These are phyloP conservation scores for Suillus discolor DNA, from an alignment of 768 basidiomycete genomes.

Conservation along the genomic window DNA sequence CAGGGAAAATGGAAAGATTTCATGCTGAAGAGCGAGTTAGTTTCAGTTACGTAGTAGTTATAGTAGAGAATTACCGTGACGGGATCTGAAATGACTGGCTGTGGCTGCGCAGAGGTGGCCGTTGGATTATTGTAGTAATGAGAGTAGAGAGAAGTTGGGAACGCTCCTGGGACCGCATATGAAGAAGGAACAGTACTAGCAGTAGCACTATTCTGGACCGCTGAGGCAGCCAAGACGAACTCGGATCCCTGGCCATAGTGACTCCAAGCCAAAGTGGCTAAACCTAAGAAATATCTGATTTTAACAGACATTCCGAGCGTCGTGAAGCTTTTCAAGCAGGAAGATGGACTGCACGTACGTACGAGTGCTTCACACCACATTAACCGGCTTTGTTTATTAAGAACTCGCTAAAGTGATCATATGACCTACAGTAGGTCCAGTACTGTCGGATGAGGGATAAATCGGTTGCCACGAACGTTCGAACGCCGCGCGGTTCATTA, in stretches of 20 bases:
- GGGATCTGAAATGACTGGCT: conserved; percentile 78
- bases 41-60: conserved; percentile 1
- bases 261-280: conserved; percentile 4
- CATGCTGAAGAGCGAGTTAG: conserved; percentile 41
- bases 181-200: conserved; percentile 15
- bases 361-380: background rate
- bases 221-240: conserved; percentile 2
- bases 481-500: background rate
- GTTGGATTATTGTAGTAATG: conserved; percentile 75
- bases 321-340: background rate
- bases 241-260: background rate
- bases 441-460: too few relatives aligned
- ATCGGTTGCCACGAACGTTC: conserved; percentile 14
- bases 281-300: background rate
- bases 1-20: conserved; percentile 58
- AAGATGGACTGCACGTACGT: background rate
- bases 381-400: background rate
- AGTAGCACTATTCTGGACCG: background rate
- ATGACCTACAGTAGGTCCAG: too few relatives aligned
- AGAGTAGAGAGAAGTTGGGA: conserved; percentile 66
- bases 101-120: conserved; percentile 69
- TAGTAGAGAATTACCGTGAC: conserved; percentile 47
- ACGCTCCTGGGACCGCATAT: conserved; percentile 61
- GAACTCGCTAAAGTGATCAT: too few relatives aligned
- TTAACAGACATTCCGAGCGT: background rate